A percentile compares a stretch with the other conserved stretches of the same genome.
Evolutionary conservation across 192 early-diverging fungal genomes (phyloP).

Genomic region (Chytriomyces confervae): DNA sequence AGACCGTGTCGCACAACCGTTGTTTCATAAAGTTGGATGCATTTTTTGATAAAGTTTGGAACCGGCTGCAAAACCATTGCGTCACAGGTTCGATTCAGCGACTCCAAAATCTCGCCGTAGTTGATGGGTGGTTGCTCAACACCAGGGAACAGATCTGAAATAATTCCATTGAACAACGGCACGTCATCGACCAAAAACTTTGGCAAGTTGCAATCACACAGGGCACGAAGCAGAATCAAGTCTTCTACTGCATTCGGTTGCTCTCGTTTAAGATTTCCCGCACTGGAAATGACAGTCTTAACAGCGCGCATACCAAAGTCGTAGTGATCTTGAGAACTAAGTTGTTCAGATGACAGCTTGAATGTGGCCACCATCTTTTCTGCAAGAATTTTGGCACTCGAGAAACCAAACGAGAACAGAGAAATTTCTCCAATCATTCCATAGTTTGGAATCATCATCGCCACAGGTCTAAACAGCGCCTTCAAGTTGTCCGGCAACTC

Average conservation of each 20-base stretch:
- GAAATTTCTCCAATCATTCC: conserved; percentile 71
- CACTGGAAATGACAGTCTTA: conserved; percentile 67
- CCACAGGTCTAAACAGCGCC: conserved; percentile 67
- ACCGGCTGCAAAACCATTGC: conserved; percentile 56
- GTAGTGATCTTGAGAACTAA: conserved; percentile 70
- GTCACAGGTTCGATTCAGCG: conserved; percentile 52
- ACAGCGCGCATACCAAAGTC: conserved; percentile 70
- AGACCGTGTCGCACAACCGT: conserved; percentile 65
- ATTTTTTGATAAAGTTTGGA: conserved; percentile 62
- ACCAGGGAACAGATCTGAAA: conserved; percentile 65
- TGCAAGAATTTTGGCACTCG: conserved; percentile 61
- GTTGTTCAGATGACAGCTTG: conserved; percentile 64
- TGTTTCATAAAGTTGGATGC: conserved; percentile 71
- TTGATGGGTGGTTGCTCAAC: conserved; percentile 62
- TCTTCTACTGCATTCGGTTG: conserved; percentile 62
- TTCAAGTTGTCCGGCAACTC: conserved; percentile 68
- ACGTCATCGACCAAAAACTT: conserved; percentile 69
- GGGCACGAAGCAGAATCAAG: conserved; percentile 61
- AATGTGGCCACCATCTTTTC: conserved; percentile 72
- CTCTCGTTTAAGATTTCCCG: conserved; percentile 65
- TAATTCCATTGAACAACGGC: conserved; percentile 67
- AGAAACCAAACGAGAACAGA: conserved; percentile 68
- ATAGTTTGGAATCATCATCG: conserved; percentile 74
- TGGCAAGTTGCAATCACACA: conserved; percentile 65
- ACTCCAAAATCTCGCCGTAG: conserved; percentile 61